Conservation (phyloP, 192 early-diverging fungal species). For the Backusella tuberculispora region DNA sequence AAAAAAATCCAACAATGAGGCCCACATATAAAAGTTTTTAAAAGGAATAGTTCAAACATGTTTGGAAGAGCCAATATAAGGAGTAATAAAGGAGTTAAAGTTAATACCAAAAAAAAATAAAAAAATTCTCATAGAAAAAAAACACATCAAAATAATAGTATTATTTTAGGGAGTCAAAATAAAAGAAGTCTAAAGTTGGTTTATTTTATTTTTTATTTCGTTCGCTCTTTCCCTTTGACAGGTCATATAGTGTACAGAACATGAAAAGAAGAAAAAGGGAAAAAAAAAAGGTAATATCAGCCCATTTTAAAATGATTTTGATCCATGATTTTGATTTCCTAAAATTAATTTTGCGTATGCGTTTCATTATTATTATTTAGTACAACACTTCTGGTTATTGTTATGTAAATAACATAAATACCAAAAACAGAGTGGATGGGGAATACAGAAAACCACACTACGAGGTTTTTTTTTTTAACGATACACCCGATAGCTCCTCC, state of each 20-base stretch:
- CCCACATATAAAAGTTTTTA: neutral
- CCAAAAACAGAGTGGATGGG: neutral
- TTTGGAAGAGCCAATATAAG: constrained; percentile 3
- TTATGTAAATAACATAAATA: neutral
- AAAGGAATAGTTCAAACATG: constrained; percentile 15
- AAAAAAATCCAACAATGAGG: neutral
- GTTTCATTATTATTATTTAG: neutral
- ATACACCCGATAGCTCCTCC: neutral
- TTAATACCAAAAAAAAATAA: neutral
- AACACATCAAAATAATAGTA: neutral
- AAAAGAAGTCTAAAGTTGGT: neutral
- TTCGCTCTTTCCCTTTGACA: neutral
- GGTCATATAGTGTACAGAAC: neutral
- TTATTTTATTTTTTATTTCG: neutral
- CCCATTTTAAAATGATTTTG: neutral
- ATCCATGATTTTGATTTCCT: neutral
- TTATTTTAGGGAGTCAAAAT: neutral
- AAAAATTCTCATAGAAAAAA: neutral
- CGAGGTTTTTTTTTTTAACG: neutral
- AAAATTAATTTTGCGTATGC: neutral
- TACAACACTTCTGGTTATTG: neutral
- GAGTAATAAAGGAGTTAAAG: neutral
- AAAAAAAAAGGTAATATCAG: neutral
- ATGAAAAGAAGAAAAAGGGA: neutral
- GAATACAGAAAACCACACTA: constrained; percentile 11